These are phyloP conservation scores for Fusarium caatingaense DNA, from an alignment of 2,329 filamentous ascomycete species.

Conservation along the genomic window DNA sequence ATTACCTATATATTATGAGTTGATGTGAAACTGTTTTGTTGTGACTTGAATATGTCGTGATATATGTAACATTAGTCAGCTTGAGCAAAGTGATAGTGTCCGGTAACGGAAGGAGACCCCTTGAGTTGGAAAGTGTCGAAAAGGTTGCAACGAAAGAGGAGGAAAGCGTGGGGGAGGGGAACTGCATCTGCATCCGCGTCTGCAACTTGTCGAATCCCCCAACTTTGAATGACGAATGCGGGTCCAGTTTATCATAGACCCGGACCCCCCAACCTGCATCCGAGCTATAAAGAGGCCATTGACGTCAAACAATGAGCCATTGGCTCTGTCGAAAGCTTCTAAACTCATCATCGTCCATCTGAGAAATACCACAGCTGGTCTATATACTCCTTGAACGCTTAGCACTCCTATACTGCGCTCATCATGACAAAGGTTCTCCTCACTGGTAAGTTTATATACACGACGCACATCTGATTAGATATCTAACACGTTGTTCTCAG, in stretches of 20 bases:
- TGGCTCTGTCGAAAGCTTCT: neutral
- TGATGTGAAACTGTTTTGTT: neutral
- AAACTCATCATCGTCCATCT: neutral
- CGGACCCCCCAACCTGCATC: conserved; percentile 3
- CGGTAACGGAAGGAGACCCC: conserved; percentile 13
- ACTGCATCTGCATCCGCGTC: neutral
- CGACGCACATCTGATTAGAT: neutral
- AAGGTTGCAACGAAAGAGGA: conserved; percentile 16
- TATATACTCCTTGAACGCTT: neutral
- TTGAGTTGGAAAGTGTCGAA: neutral
- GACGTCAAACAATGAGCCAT: conserved; percentile 10
- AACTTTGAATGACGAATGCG: conserved; percentile 43
- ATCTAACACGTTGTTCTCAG: conserved; percentile 36
- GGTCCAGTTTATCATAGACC: conserved; percentile 29
- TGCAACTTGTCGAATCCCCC: conserved; percentile 28
- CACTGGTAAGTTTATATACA: conserved; percentile 40
- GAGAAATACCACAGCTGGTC: neutral
- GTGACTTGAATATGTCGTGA: neutral
- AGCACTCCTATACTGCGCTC: neutral
- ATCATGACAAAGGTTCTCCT: conserved; percentile 50
- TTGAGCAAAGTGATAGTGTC: neutral
- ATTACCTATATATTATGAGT: conserved; percentile 1
- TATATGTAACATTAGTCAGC: neutral
- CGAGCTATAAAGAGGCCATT: conserved; percentile 18
- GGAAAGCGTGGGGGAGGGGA: conserved; percentile 27